These are phyloP conservation scores for Pseudonitzschia multistriata DNA, from an alignment of 108 stramenopile genomes.

Conservation along the genomic window DNA sequence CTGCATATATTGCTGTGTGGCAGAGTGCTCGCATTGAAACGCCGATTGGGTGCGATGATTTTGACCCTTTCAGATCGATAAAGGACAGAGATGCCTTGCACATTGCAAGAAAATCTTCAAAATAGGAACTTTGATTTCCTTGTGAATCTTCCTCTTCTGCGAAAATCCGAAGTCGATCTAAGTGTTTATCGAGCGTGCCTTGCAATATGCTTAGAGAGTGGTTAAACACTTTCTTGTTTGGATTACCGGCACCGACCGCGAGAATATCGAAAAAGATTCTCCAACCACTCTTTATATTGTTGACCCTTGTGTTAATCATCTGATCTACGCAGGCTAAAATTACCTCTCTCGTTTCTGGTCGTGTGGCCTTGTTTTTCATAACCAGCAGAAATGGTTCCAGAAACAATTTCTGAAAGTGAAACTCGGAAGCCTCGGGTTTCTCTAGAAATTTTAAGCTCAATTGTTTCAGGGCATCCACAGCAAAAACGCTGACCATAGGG, in stretches of 20 bases:
- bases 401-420: conserved; percentile 97
- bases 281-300: conserved; percentile 90
- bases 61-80: conserved; percentile 51
- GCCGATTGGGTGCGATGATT: conserved; percentile 61
- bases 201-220: conserved; percentile 78
- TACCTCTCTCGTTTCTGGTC: conserved; percentile 76
- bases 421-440: conserved; percentile 95
- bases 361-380: conserved; percentile 65
- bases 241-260: conserved; percentile 58
- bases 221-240: conserved; percentile 59
- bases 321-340: conserved; percentile 85
- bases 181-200: conserved; percentile 77
- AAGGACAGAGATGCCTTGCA: conserved; percentile 77
- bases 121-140: conserved; percentile 58
- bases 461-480: conserved; percentile 97
- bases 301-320: conserved; percentile 71
- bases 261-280: conserved; percentile 84
- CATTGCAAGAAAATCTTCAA: conserved; percentile 82
- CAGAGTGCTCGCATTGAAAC: conserved; percentile 87
- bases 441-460: conserved; percentile 97
- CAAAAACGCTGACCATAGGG: conserved; percentile 91
- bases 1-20: conserved; percentile 86
- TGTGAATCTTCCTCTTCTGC: conserved; percentile 26
- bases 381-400: conserved; percentile 88
- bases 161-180: conserved; percentile 59